phyloP scores from a whole-genome alignment of 2,329 filamentous ascomycete genomes.

The Fusarium avenaceum region DNA sequence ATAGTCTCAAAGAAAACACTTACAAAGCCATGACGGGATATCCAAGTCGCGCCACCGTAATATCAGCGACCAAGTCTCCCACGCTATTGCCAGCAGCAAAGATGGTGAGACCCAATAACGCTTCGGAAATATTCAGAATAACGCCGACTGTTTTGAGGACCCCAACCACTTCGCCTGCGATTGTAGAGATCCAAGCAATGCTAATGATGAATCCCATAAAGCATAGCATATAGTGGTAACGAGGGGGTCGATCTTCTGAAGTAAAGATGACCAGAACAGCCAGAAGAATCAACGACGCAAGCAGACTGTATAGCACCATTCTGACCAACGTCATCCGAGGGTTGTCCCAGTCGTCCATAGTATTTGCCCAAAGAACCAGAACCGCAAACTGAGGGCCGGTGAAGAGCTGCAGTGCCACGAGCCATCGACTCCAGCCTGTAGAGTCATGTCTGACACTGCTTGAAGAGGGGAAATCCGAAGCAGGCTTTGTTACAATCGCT shows the following conservation, averaged over 20 bases:
- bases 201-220: slow-evolving; percentile 91
- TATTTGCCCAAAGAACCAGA: slow-evolving; percentile 80
- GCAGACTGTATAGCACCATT: slow-evolving; percentile 73
- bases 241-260: slow-evolving; percentile 73
- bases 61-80: slow-evolving; percentile 92
- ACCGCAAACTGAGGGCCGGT: slow-evolving; percentile 88
- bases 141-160: slow-evolving; percentile 94
- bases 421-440: slow-evolving; percentile 89
- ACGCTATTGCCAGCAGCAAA: slow-evolving; percentile 97
- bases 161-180: slow-evolving; percentile 95
- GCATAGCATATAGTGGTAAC: slow-evolving; percentile 83
- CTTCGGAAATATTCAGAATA: slow-evolving; percentile 92
- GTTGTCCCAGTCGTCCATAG: slow-evolving; percentile 68
- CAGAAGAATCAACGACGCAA: slow-evolving; percentile 77
- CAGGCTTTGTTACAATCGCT: slow-evolving; percentile 49
- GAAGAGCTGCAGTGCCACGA: slow-evolving; percentile 86
- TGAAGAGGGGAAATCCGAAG: slow-evolving; percentile 52
- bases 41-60: slow-evolving; percentile 92
- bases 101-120: slow-evolving; percentile 92
- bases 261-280: slow-evolving; percentile 77
- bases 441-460: slow-evolving; percentile 56
- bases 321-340: slow-evolving; percentile 66
- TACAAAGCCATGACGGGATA: slow-evolving; percentile 94
- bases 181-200: slow-evolving; percentile 96
- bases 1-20: slow-evolving; percentile 51